These are phyloP conservation scores for Irpex sp. DNA, from an alignment of 1,284 basidiomycete species.

Conservation along the genomic window DNA sequence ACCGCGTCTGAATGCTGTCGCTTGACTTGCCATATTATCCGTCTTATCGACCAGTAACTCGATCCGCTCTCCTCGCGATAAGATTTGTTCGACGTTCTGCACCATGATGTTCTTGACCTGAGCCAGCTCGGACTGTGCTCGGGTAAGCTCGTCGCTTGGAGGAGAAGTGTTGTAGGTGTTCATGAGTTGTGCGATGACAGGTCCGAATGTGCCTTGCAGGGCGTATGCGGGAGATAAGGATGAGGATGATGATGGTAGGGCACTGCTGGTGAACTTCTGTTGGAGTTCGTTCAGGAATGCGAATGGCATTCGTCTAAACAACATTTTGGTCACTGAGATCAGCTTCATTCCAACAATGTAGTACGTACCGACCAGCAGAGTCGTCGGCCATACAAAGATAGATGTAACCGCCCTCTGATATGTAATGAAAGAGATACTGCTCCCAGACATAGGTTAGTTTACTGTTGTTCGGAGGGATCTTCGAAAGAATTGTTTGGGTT, in stretches of 20 bases:
- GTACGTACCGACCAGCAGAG: constrained; percentile 72
- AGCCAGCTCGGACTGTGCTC: constrained; percentile 88
- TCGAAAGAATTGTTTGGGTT: constrained; percentile 88
- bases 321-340: not conserved
- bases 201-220: constrained; percentile 68
- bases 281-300: constrained; percentile 89
- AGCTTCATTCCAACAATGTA: not conserved
- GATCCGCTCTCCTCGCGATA: constrained; percentile 92
- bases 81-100: constrained; percentile 92
- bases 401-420: constrained; percentile 81
- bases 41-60: constrained; percentile 97
- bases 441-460: constrained; percentile 97
- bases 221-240: constrained; percentile 50
- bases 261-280: constrained; percentile 69
- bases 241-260: constrained; percentile 50
- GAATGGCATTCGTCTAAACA: constrained; percentile 79
- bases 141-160: constrained; percentile 87
- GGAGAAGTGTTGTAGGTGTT: constrained; percentile 85
- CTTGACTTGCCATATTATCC: constrained; percentile 92
- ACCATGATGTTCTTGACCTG: constrained; percentile 99
- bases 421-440: constrained; percentile 94
- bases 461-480: constrained; percentile 92
- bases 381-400: constrained; percentile 96
- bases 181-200: constrained; percentile 69
- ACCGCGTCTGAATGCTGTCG: constrained; percentile 92